Conservation (phyloP, 306 rosid species). For the Prunus mira region DNA sequence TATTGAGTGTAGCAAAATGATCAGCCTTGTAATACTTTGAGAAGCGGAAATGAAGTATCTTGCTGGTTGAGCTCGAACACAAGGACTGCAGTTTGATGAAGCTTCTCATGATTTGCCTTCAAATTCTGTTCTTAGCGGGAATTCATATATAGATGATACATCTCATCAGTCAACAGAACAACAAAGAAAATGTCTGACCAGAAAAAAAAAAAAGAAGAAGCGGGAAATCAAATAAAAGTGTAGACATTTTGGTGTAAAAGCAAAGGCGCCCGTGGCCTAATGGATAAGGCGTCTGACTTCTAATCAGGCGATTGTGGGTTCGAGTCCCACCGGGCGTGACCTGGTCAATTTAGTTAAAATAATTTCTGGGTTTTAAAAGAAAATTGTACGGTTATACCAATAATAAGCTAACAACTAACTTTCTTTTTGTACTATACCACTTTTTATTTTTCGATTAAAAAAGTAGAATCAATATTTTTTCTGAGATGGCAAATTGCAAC, state of each 20-base stretch:
- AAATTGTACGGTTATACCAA: no score
- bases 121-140: not conserved
- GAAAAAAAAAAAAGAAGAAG: fast-evolving
- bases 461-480: no score
- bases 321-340: constrained; percentile 35
- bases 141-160: not conserved
- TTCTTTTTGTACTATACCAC: no score
- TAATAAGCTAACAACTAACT: no score
- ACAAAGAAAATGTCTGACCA: no score
- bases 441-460: no score
- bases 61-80: constrained; percentile 11
- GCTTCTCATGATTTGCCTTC: constrained; percentile 24
- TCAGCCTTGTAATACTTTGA: constrained; percentile 7
- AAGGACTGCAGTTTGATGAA: constrained; percentile 13
- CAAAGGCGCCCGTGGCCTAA: constrained; percentile 35
- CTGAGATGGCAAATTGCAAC: no score
- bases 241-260: fast-evolving
- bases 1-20: constrained; percentile 21
- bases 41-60: constrained; percentile 15
- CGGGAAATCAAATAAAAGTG: fast-evolving
- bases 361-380: not conserved
- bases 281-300: constrained; percentile 1
- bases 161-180: not conserved
- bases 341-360: not conserved
- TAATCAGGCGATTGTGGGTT: constrained; percentile 17